Evolutionary conservation across 2,329 filamentous ascomycete genomes (phyloP), one percentile per base, ranked within the genome.

Genomic region (Aspergillus cejpii): DNA sequence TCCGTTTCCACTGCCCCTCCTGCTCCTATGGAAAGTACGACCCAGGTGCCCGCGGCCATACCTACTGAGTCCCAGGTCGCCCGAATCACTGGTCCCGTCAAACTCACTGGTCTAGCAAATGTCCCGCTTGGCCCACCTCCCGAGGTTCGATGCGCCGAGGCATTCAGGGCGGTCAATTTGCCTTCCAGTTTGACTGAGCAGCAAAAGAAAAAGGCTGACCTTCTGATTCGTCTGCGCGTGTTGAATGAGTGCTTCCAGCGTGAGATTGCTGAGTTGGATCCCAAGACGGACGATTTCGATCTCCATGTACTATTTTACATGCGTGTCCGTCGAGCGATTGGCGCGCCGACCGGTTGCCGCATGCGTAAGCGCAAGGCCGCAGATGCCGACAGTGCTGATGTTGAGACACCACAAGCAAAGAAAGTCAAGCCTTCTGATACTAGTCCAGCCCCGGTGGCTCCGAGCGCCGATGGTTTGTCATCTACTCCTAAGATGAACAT

Each of bases 241-340:
- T 45, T 71, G 43, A 69, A 70, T 43, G 51, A 58, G 24, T 55
- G 51, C 15, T 66, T 70, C 48, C 58, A 67, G 43, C 55, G 56
- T 6, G 54, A 62, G 36, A 39, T 70, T 8, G 51, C 58, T 8
- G 49, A 51, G 3, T 47, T 62, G 19, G 56, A 70, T 44, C 62
- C 66, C 5, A 49, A 55, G 12, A 58, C 41, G 2, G 50, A 66
- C 37, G 57, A 62, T 36, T 65, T 71, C 39, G 66, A 69, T 43
- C 48, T 53, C 12, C 27, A 67, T 26, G 54, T 72, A 21, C 50
- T 63, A 4, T 63, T 63, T 41, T 72, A 71, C 47, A 51, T 67
- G 40, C 60, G 60, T 36, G 56, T 65, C 41, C 66, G 69, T 36
- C 61, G 64, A 14, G 58, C 60, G 1, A 59, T 71, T 37, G 66